Evolutionary conservation across 208 protist species (phyloP).

Genomic region (Leishmania guyanensis): DNA sequence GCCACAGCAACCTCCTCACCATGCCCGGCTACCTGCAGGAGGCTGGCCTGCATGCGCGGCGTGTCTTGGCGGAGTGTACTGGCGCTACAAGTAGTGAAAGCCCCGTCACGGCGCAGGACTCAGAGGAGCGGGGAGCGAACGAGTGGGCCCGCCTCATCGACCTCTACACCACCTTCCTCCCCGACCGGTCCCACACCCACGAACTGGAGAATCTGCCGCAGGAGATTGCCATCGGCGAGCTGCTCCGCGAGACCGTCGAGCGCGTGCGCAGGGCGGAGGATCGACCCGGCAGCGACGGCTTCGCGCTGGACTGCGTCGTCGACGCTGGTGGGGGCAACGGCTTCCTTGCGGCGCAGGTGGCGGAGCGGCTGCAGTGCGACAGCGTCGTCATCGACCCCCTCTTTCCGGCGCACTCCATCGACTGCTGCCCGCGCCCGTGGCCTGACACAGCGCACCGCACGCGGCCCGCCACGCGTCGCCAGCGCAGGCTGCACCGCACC

Average conservation of each 20-base stretch:
- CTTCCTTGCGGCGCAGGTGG: slow-evolving; percentile 72
- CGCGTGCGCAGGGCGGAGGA: slow-evolving; percentile 3
- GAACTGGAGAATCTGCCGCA: slow-evolving; percentile 86
- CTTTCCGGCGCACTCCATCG: slow-evolving; percentile 71
- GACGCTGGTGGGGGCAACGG: slow-evolving; percentile 86
- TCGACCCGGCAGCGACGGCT: not conserved
- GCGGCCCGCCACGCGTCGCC: slow-evolving; percentile 36
- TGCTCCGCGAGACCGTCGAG: slow-evolving; percentile 37
- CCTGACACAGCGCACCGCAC: slow-evolving; percentile 41
- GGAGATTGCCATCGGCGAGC: slow-evolving; percentile 78
- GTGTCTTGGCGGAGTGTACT: not conserved
- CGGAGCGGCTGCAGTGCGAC: slow-evolving; percentile 62
- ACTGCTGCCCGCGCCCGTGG: slow-evolving; percentile 64
- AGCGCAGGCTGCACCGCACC: slow-evolving; percentile 39
- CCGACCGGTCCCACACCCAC: slow-evolving; percentile 77
- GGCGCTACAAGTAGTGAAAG: not conserved
- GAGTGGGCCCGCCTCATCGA: slow-evolving; percentile 57
- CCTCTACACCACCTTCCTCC: slow-evolving; percentile 63
- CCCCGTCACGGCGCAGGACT: not conserved
- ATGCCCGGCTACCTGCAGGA: slow-evolving; percentile 21
- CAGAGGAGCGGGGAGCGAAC: slow-evolving; percentile 2
- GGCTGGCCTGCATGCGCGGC: slow-evolving; percentile 19
- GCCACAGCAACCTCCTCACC: slow-evolving; percentile 17
- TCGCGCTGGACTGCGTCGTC: slow-evolving; percentile 49
- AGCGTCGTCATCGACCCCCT: slow-evolving; percentile 74